Evolutionary conservation across 1,284 basidiomycete species (phyloP).

Genomic region (Testicularia cyperi): DNA sequence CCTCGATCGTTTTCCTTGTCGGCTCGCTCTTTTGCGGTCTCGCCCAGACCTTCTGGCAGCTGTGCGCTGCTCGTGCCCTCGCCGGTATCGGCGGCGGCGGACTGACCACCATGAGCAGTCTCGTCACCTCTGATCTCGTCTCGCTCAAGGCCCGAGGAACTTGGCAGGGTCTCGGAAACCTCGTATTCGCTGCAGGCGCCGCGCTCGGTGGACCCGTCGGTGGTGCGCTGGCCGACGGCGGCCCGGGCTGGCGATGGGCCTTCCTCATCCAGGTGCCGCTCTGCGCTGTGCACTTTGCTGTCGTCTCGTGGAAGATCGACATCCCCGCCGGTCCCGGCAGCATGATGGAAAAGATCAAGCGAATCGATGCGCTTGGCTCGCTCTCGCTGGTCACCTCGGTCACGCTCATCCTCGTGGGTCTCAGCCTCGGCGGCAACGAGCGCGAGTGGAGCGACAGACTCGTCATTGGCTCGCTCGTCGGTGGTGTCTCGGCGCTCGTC

Average conservation of each 20-base stretch:
- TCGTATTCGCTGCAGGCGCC: slow-evolving; percentile 59
- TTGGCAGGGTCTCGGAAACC: slow-evolving; percentile 61
- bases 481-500: slow-evolving; percentile 64
- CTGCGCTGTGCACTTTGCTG: slow-evolving; percentile 59
- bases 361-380: slow-evolving; percentile 60
- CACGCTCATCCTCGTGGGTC: slow-evolving; percentile 57
- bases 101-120: slow-evolving; percentile 62
- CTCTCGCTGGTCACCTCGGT: slow-evolving; percentile 60
- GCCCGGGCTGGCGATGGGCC: slow-evolving; percentile 55
- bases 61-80: slow-evolving; percentile 60
- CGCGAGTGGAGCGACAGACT: slow-evolving; percentile 49
- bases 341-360: slow-evolving; percentile 61
- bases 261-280: slow-evolving; percentile 60
- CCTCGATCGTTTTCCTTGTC: slow-evolving; percentile 51
- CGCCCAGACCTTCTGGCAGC: slow-evolving; percentile 52
- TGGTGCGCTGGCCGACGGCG: slow-evolving; percentile 49
- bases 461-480: slow-evolving; percentile 48
- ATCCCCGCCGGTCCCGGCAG: slow-evolving; percentile 60
- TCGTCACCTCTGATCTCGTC: slow-evolving; percentile 62
- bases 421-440: slow-evolving; percentile 58
- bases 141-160: slow-evolving; percentile 62
- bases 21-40: slow-evolving; percentile 57
- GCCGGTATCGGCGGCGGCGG: slow-evolving; percentile 63
- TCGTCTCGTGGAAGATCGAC: slow-evolving; percentile 61
- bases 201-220: slow-evolving; percentile 57